Evolutionary conservation across 768 basidiomycete genomes (phyloP).

Genomic region (Mycena albidolilacea): DNA sequence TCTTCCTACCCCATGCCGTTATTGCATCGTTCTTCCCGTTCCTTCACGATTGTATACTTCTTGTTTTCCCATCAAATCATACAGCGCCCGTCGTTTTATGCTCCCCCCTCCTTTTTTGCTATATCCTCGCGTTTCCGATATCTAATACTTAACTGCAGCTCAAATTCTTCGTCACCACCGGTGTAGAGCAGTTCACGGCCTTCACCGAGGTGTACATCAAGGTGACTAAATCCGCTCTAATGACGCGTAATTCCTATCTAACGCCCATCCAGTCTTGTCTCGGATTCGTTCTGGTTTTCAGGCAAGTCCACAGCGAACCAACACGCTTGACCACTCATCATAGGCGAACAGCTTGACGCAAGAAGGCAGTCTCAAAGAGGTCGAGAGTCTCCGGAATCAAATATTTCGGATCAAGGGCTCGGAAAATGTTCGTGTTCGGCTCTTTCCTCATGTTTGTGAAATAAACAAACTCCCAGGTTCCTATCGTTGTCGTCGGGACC

Average conservation of each 20-base stretch:
- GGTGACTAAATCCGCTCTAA: constrained; percentile 53
- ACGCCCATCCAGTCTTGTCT: constrained; percentile 64
- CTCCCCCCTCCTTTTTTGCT: background rate
- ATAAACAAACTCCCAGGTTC: constrained; percentile 62
- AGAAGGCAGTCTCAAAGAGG: constrained; percentile 84
- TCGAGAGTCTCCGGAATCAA: constrained; percentile 85
- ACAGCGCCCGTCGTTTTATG: constrained; percentile 29
- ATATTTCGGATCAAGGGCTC: constrained; percentile 86
- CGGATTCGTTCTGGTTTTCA: constrained; percentile 89
- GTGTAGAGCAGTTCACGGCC: constrained; percentile 86
- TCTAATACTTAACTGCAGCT: constrained; percentile 60
- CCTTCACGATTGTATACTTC: constrained; percentile 16
- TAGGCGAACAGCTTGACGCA: constrained; percentile 74
- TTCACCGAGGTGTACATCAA: constrained; percentile 88
- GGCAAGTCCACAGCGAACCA: constrained; percentile 53
- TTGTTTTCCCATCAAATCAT: constrained; percentile 28
- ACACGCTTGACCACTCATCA: too few species aligned
- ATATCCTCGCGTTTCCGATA: constrained; percentile 4
- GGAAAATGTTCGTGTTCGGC: constrained; percentile 63
- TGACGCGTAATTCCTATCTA: constrained; percentile 6
- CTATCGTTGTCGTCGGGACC: constrained; percentile 90
- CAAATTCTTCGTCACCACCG: constrained; percentile 87
- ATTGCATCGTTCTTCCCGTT: constrained; percentile 16
- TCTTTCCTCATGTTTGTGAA: constrained; percentile 15
- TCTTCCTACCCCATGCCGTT: constrained; percentile 37